Base-by-base conservation (phyloP, 345 rosid species). In the Linum usitatissimum region DNA sequence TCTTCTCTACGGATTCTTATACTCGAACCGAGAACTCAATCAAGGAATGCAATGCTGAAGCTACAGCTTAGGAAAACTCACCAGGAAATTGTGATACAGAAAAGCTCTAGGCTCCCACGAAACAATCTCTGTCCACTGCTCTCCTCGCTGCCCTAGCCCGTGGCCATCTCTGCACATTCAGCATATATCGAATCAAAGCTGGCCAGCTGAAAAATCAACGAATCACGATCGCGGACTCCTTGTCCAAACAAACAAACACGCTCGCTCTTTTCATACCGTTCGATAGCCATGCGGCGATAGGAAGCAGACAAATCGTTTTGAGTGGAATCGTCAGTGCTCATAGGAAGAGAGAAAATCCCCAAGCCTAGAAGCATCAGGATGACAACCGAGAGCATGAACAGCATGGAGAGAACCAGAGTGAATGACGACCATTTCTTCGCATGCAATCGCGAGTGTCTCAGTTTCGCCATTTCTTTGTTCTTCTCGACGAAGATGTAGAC, bases 91-190 rank as follows among this genome's bases (percentile, higher is more conserved):
- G 38, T 89, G 98, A 74, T 87, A 89, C 53, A 92, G 49, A 66
- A 79, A 83, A 67, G 96, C 93, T 65, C 96, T 75, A 13, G 98
- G 98, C 75, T 89, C 95, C 95, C 96, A 89, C 15, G 98, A 80
- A 57, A 89, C 69, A 61, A 92, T 78, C 78, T 92, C 90, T 21
- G 91, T 89, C 98, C 95, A 85, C 73, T 85, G 90, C 70, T 84
- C 83, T 53, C 79, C 85, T 80, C 86, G 84, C 68, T 70, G 68
- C 69, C 86, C 88, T 75, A 78, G 62, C 65, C 80, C 85, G 30
- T 71, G 72, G 30, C 73, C 70, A 34, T 67, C 59, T 60, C 96
- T 86, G 78, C 73, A 73, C 40, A 64, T 57, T 0, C 10, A 9
- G 20, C 54, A 19, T 18, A 53, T 19, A 30, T 45, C 36, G 0